Evolutionary conservation across 768 basidiomycete genomes (phyloP).

Genomic region (Crassisporium funariophilum): DNA sequence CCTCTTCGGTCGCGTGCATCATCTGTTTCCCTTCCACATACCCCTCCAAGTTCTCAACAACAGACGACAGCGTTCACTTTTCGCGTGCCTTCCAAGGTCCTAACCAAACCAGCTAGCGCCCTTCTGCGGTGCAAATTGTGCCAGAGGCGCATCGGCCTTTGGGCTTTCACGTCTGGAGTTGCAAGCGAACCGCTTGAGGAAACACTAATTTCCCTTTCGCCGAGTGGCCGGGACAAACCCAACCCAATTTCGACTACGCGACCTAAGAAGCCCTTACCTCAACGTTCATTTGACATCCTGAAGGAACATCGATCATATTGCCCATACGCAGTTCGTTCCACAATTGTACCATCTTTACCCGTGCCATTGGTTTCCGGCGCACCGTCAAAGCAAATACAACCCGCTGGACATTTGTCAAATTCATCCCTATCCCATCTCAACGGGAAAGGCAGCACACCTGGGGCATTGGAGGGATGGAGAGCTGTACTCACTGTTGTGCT

Average conservation of each 20-base stretch:
- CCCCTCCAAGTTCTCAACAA: conserved; percentile 13
- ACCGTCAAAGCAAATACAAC: conserved; percentile 13
- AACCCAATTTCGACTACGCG: conserved; percentile 16
- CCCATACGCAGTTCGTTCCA: conserved; percentile 79
- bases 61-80: conserved; percentile 22
- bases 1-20: conserved; percentile 38
- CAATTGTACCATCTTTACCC: conserved; percentile 59
- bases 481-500: conserved; percentile 72
- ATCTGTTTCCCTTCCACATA: conserved; percentile 27
- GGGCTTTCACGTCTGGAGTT: conserved; percentile 78
- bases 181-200: conserved; percentile 23
- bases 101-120: conserved; percentile 45
- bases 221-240: neutral
- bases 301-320: conserved; percentile 86
- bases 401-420: conserved; percentile 26
- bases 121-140: conserved; percentile 70
- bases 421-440: conserved; percentile 35
- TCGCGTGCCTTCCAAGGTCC: conserved; percentile 28
- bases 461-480: conserved; percentile 73
- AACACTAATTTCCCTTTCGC: neutral
- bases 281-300: conserved; percentile 68
- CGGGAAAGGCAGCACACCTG: conserved; percentile 20
- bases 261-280: conserved; percentile 32
- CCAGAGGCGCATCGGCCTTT: conserved; percentile 78
- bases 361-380: conserved; percentile 29